phyloP scores from a whole-genome alignment of 1,284 basidiomycete genomes.

The Ustilago tritici region DNA sequence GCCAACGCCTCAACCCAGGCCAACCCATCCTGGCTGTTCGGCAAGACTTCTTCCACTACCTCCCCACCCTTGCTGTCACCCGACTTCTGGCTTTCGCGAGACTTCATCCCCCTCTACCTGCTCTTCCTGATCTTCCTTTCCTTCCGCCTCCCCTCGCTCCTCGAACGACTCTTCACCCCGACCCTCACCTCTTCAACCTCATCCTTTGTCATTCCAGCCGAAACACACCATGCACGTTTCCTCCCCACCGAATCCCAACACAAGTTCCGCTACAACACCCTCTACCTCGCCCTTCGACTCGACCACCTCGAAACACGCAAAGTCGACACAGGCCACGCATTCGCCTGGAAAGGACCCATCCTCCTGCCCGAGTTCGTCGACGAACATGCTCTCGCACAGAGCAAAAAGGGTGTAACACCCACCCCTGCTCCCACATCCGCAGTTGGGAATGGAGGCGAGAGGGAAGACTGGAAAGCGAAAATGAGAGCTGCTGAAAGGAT shows the following conservation, averaged over 20 bases:
- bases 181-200: conserved; percentile 4
- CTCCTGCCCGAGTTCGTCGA: conserved; percentile 37
- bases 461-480: conserved; percentile 26
- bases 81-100: conserved; percentile 2
- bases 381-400: conserved; percentile 19
- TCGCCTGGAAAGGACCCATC: conserved; percentile 58
- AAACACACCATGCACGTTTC: conserved; percentile 74
- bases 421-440: conserved; percentile 12
- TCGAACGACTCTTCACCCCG: conserved; percentile 24
- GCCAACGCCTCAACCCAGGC: conserved; percentile 1
- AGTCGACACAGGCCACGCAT: conserved; percentile 73
- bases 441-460: neutral
- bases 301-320: conserved; percentile 74
- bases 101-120: conserved; percentile 23
- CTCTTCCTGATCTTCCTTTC: conserved; percentile 9
- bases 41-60: neutral
- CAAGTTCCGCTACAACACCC: conserved; percentile 77
- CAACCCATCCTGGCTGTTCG: neutral
- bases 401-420: conserved; percentile 14
- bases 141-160: conserved; percentile 9
- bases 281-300: conserved; percentile 76
- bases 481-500: conserved; percentile 42
- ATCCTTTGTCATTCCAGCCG: conserved; percentile 44
- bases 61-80: conserved; percentile 6
- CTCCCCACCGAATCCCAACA: conserved; percentile 74